Conservation (phyloP, 179 eudicot genomes). For the Camellia oleifera region DNA sequence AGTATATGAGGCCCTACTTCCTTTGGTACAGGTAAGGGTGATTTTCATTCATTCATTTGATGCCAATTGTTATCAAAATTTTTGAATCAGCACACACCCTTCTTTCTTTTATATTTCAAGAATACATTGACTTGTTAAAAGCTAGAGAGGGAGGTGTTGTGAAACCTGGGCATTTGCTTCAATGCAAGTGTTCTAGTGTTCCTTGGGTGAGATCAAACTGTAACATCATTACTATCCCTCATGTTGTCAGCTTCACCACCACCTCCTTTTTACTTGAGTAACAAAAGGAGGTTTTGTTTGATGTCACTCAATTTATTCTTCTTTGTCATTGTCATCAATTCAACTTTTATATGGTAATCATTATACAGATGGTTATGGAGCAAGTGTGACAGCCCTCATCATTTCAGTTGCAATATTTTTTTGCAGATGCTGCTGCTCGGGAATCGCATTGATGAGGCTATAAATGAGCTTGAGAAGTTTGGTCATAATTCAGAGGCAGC, state of each 20-base stretch:
- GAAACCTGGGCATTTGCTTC: conserved; percentile 1
- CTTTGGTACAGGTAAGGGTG: conserved; percentile 64
- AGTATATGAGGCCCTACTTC: conserved; percentile 67
- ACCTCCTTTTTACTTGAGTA: not conserved
- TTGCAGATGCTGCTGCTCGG: conserved; percentile 69
- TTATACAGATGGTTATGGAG: not conserved
- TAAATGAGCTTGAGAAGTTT: conserved; percentile 53
- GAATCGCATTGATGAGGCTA: conserved; percentile 62
- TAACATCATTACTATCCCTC: not conserved
- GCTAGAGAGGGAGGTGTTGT: not conserved
- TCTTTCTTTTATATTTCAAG: not conserved
- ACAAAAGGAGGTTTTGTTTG: not conserved
- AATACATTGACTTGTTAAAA: not conserved
- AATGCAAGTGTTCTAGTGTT: not conserved
- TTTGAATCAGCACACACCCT: not conserved
- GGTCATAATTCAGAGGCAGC: conserved; percentile 38
- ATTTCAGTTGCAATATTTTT: not conserved
- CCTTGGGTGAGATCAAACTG: not conserved
- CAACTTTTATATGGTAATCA: conserved; percentile 3
- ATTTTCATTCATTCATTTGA: not conserved
- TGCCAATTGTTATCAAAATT: not conserved
- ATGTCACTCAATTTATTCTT: not conserved
- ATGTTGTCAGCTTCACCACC: not conserved
- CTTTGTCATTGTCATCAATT: not conserved
- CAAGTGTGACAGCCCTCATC: not conserved